A percentile compares a stretch with the other conserved stretches of the same genome.
phyloP scores from a whole-genome alignment of 352 stramenopile genomes.

The Globisporangium ultimum region DNA sequence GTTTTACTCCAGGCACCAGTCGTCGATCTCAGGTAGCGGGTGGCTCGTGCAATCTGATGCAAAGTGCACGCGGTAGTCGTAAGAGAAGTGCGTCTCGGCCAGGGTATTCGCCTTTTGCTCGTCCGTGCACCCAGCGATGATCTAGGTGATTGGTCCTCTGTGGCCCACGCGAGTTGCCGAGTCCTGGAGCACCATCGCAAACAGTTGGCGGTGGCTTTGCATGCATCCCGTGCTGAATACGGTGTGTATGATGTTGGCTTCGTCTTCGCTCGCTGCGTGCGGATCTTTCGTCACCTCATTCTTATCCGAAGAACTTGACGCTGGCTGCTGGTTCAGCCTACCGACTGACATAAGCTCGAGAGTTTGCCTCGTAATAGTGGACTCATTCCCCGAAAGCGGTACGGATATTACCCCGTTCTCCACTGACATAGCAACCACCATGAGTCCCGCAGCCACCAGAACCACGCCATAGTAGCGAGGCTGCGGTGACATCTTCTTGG shows the following conservation, averaged over 20 bases:
- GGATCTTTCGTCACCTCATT: no score
- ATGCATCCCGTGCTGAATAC: conserved; percentile 25
- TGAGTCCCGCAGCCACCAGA: no score
- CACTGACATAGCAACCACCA: no score
- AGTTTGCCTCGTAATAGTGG: no score
- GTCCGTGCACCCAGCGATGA: conserved; percentile 19
- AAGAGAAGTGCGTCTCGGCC: conserved; percentile 17
- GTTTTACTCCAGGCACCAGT: conserved; percentile 23
- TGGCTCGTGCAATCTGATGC: conserved; percentile 15
- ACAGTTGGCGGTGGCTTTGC: conserved; percentile 14
- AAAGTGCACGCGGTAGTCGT: conserved; percentile 25
- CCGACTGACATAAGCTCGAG: no score
- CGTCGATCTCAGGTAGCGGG: conserved; percentile 15
- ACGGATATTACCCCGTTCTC: no score
- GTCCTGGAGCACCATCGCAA: conserved; percentile 19
- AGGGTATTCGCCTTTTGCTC: conserved; percentile 8
- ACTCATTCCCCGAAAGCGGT: no score
- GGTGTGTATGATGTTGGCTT: conserved; percentile 17
- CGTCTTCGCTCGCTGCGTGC: not conserved
- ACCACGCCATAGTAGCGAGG: no score
- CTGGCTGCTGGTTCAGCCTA: no score
- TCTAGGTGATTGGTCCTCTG: conserved; percentile 24
- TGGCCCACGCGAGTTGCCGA: conserved; percentile 18
- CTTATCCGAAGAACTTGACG: no score
- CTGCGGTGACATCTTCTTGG: no score